Base-by-base conservation (phyloP, 2,329 filamentous ascomycete species). In the Rosellinia necatrix region DNA sequence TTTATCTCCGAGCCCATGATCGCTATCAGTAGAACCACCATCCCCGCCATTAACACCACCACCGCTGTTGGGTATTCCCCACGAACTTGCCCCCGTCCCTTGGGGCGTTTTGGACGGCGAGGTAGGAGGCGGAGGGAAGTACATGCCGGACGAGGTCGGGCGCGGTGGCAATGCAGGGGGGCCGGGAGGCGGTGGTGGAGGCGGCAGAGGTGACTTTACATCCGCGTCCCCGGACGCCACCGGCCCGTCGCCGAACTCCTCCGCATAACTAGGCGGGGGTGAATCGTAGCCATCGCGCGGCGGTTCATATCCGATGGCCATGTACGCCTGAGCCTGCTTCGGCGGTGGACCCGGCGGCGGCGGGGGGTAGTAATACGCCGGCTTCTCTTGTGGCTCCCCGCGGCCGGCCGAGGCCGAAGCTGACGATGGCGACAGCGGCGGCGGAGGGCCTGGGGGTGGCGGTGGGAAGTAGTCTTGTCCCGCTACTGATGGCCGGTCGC, bases 151-250 rank as follows among this genome's bases (percentile, higher is more conserved):
- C 22, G 40, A 42, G 24, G 17, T 6, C 6, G 59, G 55, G 2
- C 62, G 56, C n/a, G 62, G 57, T 48, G 62, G 64, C 27, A 61
- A 53, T 21, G 37, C 43, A 13, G 64, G 64, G 13, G 53, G 56
- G 43, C 3, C 8, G 15, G 17, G 17, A 21, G 35, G 4, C 4
- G 17, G 17, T 21, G 35, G 17, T 10, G 35, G 35, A 21, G 35
- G 35, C 9, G 35, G 19, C 4, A 40, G 2, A 40, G 12, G 17
- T 4, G n/a, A 27, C 10, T 42, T 42, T 24, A 21, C 40, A 25
- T 42, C 40, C 40, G 13, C 34, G 19, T 8, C 3, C 12, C 12
- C 19, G 17, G n/a, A 6, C 4, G 3, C 6, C 35, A 15, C 47
- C 17, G 25, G 2, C 53, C 53, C 53, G 8, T 50, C 24, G 2